These are phyloP conservation scores for Calycina herbarum DNA, from an alignment of 2,329 filamentous ascomycete species.

Conservation along the genomic window DNA sequence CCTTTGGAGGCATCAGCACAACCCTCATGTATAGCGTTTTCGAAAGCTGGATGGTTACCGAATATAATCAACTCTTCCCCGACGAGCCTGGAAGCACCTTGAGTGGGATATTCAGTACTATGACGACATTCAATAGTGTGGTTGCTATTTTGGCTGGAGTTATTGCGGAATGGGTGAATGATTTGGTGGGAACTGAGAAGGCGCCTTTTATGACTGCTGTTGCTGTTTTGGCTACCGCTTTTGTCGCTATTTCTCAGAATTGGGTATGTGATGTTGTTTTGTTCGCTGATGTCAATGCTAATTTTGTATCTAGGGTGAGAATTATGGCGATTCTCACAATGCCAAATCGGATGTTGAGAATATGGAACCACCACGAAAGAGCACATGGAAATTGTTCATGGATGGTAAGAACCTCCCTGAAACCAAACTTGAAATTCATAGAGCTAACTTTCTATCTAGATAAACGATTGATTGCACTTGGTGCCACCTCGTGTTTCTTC, in stretches of 20 bases:
- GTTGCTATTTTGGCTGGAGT: constrained; percentile 55
- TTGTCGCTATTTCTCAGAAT: constrained; percentile 44
- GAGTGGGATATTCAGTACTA: constrained; percentile 51
- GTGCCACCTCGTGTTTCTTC: constrained; percentile 54
- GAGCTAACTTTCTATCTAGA: constrained; percentile 35
- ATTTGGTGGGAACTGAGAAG: constrained; percentile 46
- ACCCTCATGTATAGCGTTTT: constrained; percentile 60
- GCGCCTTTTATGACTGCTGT: constrained; percentile 52
- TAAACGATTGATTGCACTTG: constrained; percentile 50
- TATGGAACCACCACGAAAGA: constrained; percentile 11
- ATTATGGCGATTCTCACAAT: constrained; percentile 42
- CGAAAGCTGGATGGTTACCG: constrained; percentile 62
- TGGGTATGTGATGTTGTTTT: constrained; percentile 44
- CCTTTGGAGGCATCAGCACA: constrained; percentile 55
- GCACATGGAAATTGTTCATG: constrained; percentile 14
- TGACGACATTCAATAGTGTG: constrained; percentile 52
- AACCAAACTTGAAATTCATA: background rate
- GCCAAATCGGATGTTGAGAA: constrained; percentile 15
- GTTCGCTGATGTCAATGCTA: background rate
- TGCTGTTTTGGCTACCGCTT: constrained; percentile 44
- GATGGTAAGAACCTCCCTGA: constrained; percentile 4
- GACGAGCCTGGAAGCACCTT: constrained; percentile 44
- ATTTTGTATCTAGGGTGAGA: constrained; percentile 41
- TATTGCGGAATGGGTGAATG: constrained; percentile 50
- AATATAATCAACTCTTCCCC: constrained; percentile 50